Conservation (phyloP, 73 alveolate genomes). For the Symbiodinium pilosum region DNA sequence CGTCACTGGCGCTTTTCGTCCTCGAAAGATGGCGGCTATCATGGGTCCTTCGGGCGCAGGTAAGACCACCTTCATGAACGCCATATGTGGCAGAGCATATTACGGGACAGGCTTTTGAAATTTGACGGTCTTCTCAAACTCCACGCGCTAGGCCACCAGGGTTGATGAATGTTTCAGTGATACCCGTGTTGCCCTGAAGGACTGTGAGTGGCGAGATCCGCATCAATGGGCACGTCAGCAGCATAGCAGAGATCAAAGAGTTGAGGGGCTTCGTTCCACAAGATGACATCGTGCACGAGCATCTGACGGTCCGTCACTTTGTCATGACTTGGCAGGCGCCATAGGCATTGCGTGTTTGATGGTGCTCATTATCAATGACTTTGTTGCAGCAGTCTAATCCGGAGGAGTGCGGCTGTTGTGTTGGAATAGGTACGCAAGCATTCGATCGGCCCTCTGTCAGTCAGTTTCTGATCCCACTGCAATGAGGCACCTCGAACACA, state of each 20-base stretch:
- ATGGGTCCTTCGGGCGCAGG: conserved; percentile 93
- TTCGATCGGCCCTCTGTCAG: too few species aligned
- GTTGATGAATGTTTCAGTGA: too few species aligned
- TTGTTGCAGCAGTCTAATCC: too few species aligned
- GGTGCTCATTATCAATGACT: too few species aligned
- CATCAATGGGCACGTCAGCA: conserved; percentile 53
- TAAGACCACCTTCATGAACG: conserved; percentile 84
- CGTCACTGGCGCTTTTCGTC: conserved; percentile 76
- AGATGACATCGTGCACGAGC: conserved; percentile 87
- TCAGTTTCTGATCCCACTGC: too few species aligned
- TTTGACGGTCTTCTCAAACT: too few species aligned
- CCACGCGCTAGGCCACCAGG: too few species aligned
- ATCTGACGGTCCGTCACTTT: conserved; percentile 47
- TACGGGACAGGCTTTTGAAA: conserved; percentile 50
- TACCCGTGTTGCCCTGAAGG: conserved; percentile 14
- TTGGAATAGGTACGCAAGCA: too few species aligned
- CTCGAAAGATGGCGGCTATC: conserved; percentile 67
- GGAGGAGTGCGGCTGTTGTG: too few species aligned
- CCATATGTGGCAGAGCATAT: conserved; percentile 88
- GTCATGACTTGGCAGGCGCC: background rate
- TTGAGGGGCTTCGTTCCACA: conserved; percentile 86
- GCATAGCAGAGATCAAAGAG: conserved; percentile 87
- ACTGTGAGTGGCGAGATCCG: conserved; percentile 64
- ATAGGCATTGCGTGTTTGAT: too few species aligned
- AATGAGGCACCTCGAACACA: too few species aligned